Evolutionary conservation across 768 basidiomycete genomes (phyloP).

Genomic region (Russula ochroleuca): DNA sequence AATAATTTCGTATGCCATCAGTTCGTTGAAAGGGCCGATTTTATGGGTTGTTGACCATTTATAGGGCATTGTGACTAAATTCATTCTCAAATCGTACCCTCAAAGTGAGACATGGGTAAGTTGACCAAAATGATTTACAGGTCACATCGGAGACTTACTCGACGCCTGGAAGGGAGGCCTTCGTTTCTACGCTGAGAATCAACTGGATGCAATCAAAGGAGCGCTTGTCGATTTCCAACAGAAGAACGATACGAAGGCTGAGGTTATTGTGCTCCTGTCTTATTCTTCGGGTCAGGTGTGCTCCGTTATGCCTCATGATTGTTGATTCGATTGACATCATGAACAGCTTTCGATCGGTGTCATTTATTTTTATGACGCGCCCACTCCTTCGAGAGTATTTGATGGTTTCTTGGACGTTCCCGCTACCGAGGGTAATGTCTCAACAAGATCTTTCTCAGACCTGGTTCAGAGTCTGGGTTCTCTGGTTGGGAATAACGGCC

Average conservation of each 20-base stretch:
- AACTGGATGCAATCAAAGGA: background rate
- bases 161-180: background rate
- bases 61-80: slow-evolving; percentile 17
- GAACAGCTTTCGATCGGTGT: background rate
- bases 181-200: background rate
- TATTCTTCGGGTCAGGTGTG: background rate
- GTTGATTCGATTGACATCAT: background rate
- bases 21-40: background rate
- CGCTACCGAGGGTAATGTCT: background rate
- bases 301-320: background rate
- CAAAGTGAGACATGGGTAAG: slow-evolving; percentile 20
- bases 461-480: background rate
- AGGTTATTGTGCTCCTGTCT: background rate
- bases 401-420: slow-evolving; percentile 26
- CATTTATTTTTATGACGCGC: slow-evolving; percentile 24
- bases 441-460: slow-evolving; percentile 6
- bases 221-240: slow-evolving; percentile 8
- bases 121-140: background rate
- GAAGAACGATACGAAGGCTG: slow-evolving; percentile 7
- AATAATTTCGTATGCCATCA: slow-evolving; percentile 18
- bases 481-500: background rate
- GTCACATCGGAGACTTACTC: background rate
- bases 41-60: background rate
- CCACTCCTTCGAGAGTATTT: slow-evolving; percentile 22
- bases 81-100: slow-evolving; percentile 27